Evolutionary conservation across 306 rosid species (phyloP).

Genomic region (Phaseolus lunatus): DNA sequence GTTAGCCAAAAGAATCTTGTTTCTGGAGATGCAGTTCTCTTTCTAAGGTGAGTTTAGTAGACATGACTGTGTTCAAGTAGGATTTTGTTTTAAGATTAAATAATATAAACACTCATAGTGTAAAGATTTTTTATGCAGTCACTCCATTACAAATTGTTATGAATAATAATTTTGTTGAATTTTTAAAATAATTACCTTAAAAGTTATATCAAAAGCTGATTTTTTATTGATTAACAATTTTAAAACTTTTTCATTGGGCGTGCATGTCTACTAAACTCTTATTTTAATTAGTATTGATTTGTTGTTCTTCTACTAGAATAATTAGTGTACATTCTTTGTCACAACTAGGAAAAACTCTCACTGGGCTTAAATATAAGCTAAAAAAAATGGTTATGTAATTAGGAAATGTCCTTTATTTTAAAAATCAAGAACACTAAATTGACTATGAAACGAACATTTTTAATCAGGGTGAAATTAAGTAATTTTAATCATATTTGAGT

Average conservation of each 20-base stretch:
- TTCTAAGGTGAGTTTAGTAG: slow-evolving; percentile 63
- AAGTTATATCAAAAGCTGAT: background rate
- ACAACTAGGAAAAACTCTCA: too few relatives aligned
- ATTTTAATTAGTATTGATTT: background rate
- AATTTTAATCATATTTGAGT: too few relatives aligned
- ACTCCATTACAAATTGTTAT: background rate
- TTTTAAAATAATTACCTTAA: background rate
- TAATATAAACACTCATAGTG: background rate
- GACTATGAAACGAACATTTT: too few relatives aligned
- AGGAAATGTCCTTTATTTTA: too few relatives aligned
- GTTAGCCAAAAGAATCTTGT: slow-evolving; percentile 95
- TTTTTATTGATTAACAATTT: background rate
- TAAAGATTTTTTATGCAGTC: background rate
- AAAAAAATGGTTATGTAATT: too few relatives aligned
- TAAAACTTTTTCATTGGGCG: background rate
- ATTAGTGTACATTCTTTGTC: background rate
- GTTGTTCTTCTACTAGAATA: slow-evolving; percentile 17
- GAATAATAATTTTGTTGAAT: background rate
- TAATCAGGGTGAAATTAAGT: too few relatives aligned
- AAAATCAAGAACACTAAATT: too few relatives aligned
- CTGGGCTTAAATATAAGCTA: too few relatives aligned
- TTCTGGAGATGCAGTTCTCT: slow-evolving; percentile 98
- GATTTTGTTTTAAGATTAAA: background rate
- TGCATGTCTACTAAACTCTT: background rate
- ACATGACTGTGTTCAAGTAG: slow-evolving; percentile 27